Evolutionary conservation across 371 early-diverging fungal genomes (phyloP), one percentile per base, ranked within the genome.

Genomic region (Saksenaea vasiformis): DNA sequence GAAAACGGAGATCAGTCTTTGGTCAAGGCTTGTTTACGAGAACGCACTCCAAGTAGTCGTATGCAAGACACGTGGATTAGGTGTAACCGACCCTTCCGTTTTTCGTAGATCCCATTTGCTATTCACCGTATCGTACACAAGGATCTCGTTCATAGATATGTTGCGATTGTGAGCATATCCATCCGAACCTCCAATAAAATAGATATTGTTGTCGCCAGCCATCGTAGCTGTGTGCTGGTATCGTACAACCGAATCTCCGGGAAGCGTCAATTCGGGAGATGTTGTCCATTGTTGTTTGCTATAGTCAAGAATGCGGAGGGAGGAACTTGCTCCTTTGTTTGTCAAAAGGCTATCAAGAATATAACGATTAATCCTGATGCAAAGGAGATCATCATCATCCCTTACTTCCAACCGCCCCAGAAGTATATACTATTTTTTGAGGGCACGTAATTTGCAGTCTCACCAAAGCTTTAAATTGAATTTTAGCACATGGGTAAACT

Each of bases 331-430:
- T 47, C 24, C 24, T 8, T 10, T 17, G 22, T 47, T 10, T 22
- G 51, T 47, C n/a, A 22, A 22, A n/a, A 47, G 24, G 51, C 51
- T 47, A 47, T 22, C 22, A 22, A 47, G 22, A 11, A 11, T 14
- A 39, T 10, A 39, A 39, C 3, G 3, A 11, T 39, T 47, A 47
- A 22, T 9, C 10, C 3, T n/a, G 3, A 47, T 19, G 7, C 22
- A 22, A 17, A 22, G 51, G 10, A 22, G 22, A 22, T 22, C 22
- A 13, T 38, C 15, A 15, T 44, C 17, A 22, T 22, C 51, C 27
- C 51, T 19, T 47, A 47, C 51, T 47, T 47, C 51, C 51, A 47
- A 11, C 51, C 51, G 17, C 51, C 51, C 51, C 51, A 47, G 22
- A 19, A 47, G 22, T 47, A 47, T 10, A 47, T 47, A 11, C 22